Evolutionary conservation across 805 yeast species (phyloP).

Genomic region (Metschnikowia arizonensis): DNA sequence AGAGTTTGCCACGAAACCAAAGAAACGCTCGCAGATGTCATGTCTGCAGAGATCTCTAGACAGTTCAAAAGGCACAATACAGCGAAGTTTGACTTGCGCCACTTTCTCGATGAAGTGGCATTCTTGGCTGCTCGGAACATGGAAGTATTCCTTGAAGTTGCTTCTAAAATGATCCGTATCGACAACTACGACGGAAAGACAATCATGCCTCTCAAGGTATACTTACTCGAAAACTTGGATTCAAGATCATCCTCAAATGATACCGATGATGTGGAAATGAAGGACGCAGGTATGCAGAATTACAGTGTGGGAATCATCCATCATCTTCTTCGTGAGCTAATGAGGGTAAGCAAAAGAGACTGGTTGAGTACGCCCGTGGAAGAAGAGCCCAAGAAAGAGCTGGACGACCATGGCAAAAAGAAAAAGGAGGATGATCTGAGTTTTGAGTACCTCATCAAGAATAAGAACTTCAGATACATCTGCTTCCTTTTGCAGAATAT

Average conservation of each 20-base stretch:
- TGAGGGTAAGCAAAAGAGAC: slow-evolving; percentile 41
- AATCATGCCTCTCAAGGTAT: slow-evolving; percentile 21
- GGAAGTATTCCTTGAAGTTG: slow-evolving; percentile 41
- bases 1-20: slow-evolving; percentile 69
- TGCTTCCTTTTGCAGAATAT: slow-evolving; percentile 64
- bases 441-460: slow-evolving; percentile 32
- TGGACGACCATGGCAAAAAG: neutral
- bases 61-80: slow-evolving; percentile 17
- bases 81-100: slow-evolving; percentile 26
- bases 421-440: slow-evolving; percentile 12
- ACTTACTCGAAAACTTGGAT: slow-evolving; percentile 11
- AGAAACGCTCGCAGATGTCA: slow-evolving; percentile 44
- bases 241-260: neutral
- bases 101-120: slow-evolving; percentile 46
- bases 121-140: slow-evolving; percentile 49
- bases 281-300: slow-evolving; percentile 18
- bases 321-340: slow-evolving; percentile 58
- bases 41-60: slow-evolving; percentile 48
- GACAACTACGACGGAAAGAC: slow-evolving; percentile 39
- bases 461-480: slow-evolving; percentile 59
- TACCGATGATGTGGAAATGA: slow-evolving; percentile 28
- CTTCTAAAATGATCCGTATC: slow-evolving; percentile 41
- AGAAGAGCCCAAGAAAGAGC: slow-evolving; percentile 5
- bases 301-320: slow-evolving; percentile 57
- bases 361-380: slow-evolving; percentile 29